A percentile compares a stretch with the other conserved stretches of the same genome.
These are phyloP conservation scores for Nakaseomyces kungkrabaensis DNA, from an alignment of 1,139 yeast species.

Conservation along the genomic window DNA sequence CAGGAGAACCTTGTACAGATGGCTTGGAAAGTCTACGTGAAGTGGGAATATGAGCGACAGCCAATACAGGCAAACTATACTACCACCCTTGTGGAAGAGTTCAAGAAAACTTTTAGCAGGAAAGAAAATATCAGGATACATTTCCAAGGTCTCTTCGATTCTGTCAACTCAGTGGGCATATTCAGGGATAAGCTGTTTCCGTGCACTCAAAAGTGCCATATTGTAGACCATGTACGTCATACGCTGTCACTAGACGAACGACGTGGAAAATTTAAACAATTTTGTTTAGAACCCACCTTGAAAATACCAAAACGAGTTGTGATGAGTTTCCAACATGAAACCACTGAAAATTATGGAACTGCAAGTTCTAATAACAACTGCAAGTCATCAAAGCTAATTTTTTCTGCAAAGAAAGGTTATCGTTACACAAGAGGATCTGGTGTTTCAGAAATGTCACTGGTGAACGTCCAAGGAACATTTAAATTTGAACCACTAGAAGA, in stretches of 20 bases:
- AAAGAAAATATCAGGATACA: slow-evolving; percentile 34
- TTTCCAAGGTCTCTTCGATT: slow-evolving; percentile 59
- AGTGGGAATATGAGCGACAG: slow-evolving; percentile 55
- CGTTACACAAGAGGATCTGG: neutral
- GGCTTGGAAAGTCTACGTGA: slow-evolving; percentile 52
- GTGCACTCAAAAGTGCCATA: slow-evolving; percentile 39
- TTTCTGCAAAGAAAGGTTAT: neutral
- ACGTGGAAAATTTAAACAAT: slow-evolving; percentile 50
- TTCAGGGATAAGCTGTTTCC: slow-evolving; percentile 50
- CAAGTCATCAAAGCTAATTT: neutral
- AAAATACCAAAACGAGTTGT: slow-evolving; percentile 25
- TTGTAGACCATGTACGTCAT: slow-evolving; percentile 51
- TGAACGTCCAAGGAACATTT: slow-evolving; percentile 3
- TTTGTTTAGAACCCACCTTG: slow-evolving; percentile 38
- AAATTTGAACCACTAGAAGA: slow-evolving; percentile 3
- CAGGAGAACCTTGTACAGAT: slow-evolving; percentile 43
- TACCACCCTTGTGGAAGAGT: slow-evolving; percentile 40
- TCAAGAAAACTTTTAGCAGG: slow-evolving; percentile 43
- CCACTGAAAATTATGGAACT: neutral
- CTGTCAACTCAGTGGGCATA: slow-evolving; percentile 55
- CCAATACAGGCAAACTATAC: slow-evolving; percentile 37
- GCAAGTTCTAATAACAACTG: neutral
- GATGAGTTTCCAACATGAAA: neutral
- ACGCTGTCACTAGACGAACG: slow-evolving; percentile 59
- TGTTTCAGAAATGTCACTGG: neutral